These are phyloP conservation scores for Pseudopyricularia cyperi DNA, from an alignment of 2,329 filamentous ascomycete species.

Conservation along the genomic window DNA sequence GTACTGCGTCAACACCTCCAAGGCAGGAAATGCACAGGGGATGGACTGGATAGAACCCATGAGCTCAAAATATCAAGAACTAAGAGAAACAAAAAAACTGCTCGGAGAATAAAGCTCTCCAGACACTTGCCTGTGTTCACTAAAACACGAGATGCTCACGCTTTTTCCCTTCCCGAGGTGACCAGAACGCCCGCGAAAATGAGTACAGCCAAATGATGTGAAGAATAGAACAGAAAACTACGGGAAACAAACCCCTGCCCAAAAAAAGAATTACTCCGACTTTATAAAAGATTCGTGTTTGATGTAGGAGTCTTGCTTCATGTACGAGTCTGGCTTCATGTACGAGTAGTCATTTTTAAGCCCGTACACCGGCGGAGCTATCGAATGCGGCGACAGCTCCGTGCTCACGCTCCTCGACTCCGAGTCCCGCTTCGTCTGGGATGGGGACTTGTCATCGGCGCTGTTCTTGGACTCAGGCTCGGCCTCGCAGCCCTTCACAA, in stretches of 20 bases:
- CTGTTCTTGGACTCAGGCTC: not conserved
- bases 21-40: not conserved
- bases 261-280: not conserved
- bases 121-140: not conserved
- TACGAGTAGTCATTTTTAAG: not conserved
- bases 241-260: not conserved
- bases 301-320: not conserved
- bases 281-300: not conserved
- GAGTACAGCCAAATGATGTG: not conserved
- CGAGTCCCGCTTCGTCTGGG: not conserved
- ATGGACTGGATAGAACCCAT: not conserved
- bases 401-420: not conserved
- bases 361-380: not conserved
- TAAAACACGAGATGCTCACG: not conserved
- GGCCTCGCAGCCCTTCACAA: slow-evolving; percentile 48
- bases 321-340: not conserved
- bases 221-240: not conserved
- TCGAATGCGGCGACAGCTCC: not conserved
- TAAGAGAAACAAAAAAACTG: not conserved
- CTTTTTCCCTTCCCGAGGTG: not conserved
- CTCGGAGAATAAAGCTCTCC: not conserved
- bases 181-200: not conserved
- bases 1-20: not conserved
- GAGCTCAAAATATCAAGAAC: not conserved
- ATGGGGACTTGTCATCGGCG: not conserved